These are phyloP conservation scores for Leccinum barrowsii DNA, from an alignment of 768 basidiomycete genomes.

Conservation along the genomic window DNA sequence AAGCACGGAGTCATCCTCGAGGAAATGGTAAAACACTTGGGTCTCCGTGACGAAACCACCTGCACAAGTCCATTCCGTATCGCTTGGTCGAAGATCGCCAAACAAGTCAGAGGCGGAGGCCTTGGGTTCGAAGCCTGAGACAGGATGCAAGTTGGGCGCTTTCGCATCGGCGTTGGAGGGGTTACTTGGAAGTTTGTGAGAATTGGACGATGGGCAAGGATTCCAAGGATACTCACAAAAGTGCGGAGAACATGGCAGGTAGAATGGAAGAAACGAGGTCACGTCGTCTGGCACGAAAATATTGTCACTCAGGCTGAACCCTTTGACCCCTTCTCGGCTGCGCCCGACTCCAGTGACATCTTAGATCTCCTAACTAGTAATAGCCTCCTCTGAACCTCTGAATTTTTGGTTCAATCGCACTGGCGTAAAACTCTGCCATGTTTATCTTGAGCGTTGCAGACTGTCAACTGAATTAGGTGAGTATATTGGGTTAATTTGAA, in stretches of 20 bases:
- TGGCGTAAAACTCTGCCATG: too few species aligned
- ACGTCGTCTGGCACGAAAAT: not conserved
- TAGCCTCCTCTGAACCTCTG: not conserved
- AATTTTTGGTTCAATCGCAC: too few species aligned
- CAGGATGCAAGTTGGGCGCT: slow-evolving; percentile 81
- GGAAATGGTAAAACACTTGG: slow-evolving; percentile 78
- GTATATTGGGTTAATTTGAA: too few species aligned
- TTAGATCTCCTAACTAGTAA: not conserved
- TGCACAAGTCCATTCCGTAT: slow-evolving; percentile 79
- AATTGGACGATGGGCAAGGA: not conserved
- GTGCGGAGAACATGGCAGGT: slow-evolving; percentile 70
- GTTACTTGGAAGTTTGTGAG: slow-evolving; percentile 39
- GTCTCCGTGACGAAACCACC: slow-evolving; percentile 90
- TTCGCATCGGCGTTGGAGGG: slow-evolving; percentile 55
- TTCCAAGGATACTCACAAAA: slow-evolving; percentile 57
- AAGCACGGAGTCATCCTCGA: slow-evolving; percentile 73
- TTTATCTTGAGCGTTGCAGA: too few species aligned
- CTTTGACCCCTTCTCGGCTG: slow-evolving; percentile 11
- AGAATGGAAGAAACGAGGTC: not conserved
- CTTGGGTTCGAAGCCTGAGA: slow-evolving; percentile 48
- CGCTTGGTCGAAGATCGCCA: slow-evolving; percentile 71
- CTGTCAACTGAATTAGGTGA: too few species aligned
- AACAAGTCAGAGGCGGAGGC: slow-evolving; percentile 56
- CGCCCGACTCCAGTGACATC: slow-evolving; percentile 3
- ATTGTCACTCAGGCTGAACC: not conserved